phyloP scores from a whole-genome alignment of 805 yeast species.

The Zygosaccharomyces lentus region DNA sequence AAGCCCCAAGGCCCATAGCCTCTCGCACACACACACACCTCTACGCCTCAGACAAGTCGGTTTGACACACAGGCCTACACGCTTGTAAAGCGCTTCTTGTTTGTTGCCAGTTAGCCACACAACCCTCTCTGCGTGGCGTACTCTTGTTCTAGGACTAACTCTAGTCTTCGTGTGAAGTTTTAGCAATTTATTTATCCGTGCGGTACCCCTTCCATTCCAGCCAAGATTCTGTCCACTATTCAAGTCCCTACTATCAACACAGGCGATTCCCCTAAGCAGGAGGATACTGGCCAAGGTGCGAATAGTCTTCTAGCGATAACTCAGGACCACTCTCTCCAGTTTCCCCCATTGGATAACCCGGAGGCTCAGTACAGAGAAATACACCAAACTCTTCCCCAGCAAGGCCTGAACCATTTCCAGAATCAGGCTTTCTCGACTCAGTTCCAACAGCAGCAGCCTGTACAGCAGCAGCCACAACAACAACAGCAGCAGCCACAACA shows the following conservation, averaged over 20 bases:
- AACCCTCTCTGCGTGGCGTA: conserved; percentile 1
- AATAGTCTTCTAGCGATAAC: conserved; percentile 16
- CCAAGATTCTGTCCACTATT: conserved; percentile 20
- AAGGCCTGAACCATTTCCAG: conserved; percentile 18
- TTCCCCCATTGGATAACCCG: conserved; percentile 23
- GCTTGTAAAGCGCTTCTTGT: conserved; percentile 3
- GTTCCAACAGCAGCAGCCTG: conserved; percentile 10
- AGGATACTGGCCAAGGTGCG: conserved; percentile 18
- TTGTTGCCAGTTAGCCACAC: conserved; percentile 9
- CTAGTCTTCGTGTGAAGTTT: conserved; percentile 2
- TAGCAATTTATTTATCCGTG: conserved; percentile 3
- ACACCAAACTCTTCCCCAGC: conserved; percentile 14
- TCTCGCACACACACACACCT: conserved; percentile 2
- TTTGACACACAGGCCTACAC: conserved; percentile 5
- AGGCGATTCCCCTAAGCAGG: conserved; percentile 22
- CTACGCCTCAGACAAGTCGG: conserved; percentile 7
- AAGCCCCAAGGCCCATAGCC: conserved; percentile 4
- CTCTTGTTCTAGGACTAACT: not conserved
- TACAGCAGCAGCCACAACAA: conserved; percentile 7
- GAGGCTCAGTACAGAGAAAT: conserved; percentile 16
- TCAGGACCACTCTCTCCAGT: conserved; percentile 25
- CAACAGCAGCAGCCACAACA: conserved; percentile 5
- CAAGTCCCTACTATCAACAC: conserved; percentile 16
- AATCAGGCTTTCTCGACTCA: conserved; percentile 16
- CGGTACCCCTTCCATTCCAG: conserved; percentile 6